Base-by-base conservation (phyloP, 2,329 filamentous ascomycete species). In the Aureobasidium sp. region DNA sequence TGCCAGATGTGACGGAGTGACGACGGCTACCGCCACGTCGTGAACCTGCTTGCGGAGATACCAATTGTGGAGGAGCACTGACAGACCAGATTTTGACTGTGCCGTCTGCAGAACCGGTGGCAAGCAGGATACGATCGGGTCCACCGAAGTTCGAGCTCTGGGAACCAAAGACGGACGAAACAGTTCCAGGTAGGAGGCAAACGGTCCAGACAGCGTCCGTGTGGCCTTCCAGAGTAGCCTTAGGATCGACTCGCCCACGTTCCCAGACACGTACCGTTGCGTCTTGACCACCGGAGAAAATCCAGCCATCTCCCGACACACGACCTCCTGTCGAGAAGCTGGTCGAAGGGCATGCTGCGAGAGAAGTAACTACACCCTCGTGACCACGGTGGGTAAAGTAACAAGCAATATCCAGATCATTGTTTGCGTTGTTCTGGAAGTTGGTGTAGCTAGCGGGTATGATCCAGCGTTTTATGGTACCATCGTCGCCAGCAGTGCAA, bases 341-440 rank as follows among this genome's bases (percentile, higher is more conserved):
- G 30, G 90, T 89, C 2, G 90, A 87, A 2, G 91, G 91, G 81
- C 91, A 97, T 3, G 93, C 89, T 0, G 93, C 87, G 30, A 99
- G 78, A 47, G 85, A 91, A 44, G 95, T 89, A 3, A 99, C 92
- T 2, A 91, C 85, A 3, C 94, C 93, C n/a, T 87, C 84, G 71
- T 99, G 94, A 10, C 94, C 94, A 61, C 94, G 85, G 72, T 99
- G 94, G 0, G 94, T 97, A 72, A 97, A 97, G 74, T 94, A 94
- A 66, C 91, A 92, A 36, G 86, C 86, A 10, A 97, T 91, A 71
- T 99, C 94, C 29, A 97, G 82, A 72, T 97, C 94, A 32, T 85
- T 90, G 55, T 83, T 81, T 25, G 81, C 82, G 66, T 79, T 82
- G 37, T 67, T 61, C 49, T 68, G 79, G 74, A 81, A 82, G 58